These are phyloP conservation scores for Solanum commersonii DNA, from an alignment of 257 asterid genomes.

Conservation along the genomic window DNA sequence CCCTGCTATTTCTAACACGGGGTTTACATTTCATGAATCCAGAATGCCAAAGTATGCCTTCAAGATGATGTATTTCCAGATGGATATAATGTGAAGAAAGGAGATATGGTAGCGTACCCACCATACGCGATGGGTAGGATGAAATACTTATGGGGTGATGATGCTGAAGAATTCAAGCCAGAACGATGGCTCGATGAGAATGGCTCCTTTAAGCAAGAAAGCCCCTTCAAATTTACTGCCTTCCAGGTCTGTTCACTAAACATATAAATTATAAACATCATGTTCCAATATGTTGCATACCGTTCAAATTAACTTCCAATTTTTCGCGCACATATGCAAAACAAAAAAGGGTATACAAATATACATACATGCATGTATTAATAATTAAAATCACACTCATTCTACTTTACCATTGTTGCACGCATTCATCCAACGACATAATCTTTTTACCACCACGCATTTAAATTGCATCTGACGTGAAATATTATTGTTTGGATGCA, in stretches of 20 bases:
- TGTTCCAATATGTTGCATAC: background rate
- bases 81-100: constrained; percentile 43
- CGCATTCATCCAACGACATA: background rate
- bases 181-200: constrained; percentile 51
- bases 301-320: background rate
- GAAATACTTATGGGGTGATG: constrained; percentile 53
- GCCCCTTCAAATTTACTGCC: constrained; percentile 57
- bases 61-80: constrained; percentile 43
- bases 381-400: background rate
- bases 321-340: background rate
- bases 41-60: constrained; percentile 43
- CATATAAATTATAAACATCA: background rate
- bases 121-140: constrained; percentile 71
- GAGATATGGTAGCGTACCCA: constrained; percentile 39
- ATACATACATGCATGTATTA: background rate
- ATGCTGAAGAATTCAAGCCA: constrained; percentile 43
- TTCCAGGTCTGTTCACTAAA: constrained; percentile 29
- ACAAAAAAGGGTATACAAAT: background rate
- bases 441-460: background rate
- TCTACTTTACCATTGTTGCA: background rate
- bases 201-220: constrained; percentile 37
- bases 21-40: background rate
- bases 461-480: background rate
- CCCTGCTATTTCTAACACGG: background rate
- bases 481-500: background rate